Base-by-base conservation (phyloP, 805 yeast genomes). In the Clavispora santaluciae region DNA sequence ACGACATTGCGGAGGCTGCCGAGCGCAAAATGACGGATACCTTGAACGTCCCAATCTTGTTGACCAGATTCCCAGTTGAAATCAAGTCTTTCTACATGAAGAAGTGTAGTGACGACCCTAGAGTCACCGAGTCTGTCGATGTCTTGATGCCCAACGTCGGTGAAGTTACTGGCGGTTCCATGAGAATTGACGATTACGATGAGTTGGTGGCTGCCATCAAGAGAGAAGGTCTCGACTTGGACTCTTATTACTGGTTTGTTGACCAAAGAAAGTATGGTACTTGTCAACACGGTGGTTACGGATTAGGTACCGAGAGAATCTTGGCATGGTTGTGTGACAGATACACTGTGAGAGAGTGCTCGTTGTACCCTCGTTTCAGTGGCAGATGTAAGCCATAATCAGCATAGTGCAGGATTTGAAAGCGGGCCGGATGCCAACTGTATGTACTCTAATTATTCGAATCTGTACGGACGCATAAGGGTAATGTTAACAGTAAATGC, bases 81-180 rank as follows among this genome's bases (percentile, higher is more conserved):
- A 87, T 93, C 73, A 93, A 93, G 69, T 88, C 98, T 5, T 93
- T 93, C 78, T 93, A 93, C 83, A 93, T 93, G 99, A 81, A 85
- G 71, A 87, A 81, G 66, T 87, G 95, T 67, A 60, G 64, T 6
- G 96, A 88, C 57, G 98, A 91, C 60, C 83, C 83, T 45, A 78
- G 96, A 59, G 97, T 93, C 57, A 93, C 99, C 42, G 99, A 95
- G 70, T 86, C 96, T 38, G 99, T 93, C 34, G 99, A 93, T 67
- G 96, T 93, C 26, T 76, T 93, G 62, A 90, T 93, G 96, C 99
- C 99, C 56, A 91, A 87, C 55, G 99, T 93, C 44, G 99, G 99
- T 63, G 99, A 93, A 71, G 85, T 93, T 58, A 87, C 95, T 35
- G 99, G 99, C 66, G 99, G 99, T 44, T 91, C 98, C 36, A 93